These are phyloP conservation scores for Candida mesenterica DNA, from an alignment of 1,139 yeast species.

Conservation along the genomic window DNA sequence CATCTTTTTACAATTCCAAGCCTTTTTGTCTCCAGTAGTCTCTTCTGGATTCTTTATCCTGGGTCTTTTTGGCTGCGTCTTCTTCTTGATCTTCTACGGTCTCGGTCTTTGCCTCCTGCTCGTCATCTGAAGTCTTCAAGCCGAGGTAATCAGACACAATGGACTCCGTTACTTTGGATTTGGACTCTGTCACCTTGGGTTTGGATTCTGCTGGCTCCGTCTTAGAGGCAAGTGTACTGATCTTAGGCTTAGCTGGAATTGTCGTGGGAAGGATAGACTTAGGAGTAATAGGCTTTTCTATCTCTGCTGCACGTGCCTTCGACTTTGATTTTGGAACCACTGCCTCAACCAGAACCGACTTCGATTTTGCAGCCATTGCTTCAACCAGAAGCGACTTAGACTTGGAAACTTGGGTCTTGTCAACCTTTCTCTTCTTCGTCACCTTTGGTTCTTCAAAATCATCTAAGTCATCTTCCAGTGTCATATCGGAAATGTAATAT, in stretches of 20 bases:
- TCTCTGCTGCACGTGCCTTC: too few relatives aligned
- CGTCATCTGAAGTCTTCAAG: conserved; percentile 18
- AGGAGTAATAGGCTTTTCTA: background rate
- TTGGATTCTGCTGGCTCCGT: background rate
- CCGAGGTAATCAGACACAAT: conserved; percentile 30
- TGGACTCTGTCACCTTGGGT: background rate
- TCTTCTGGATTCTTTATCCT: conserved; percentile 37
- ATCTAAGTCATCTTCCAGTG: conserved; percentile 41
- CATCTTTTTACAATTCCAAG: conserved; percentile 24
- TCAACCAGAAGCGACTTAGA: too few relatives aligned
- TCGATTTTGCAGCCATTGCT: too few relatives aligned
- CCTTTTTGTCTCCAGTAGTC: conserved; percentile 49
- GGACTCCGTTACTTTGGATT: conserved; percentile 16
- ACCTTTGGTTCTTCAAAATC: conserved; percentile 12
- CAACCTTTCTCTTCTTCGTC: too few relatives aligned
- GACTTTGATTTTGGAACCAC: background rate
- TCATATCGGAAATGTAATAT: conserved; percentile 43
- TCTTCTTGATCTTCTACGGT: conserved; percentile 16
- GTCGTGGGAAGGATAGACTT: too few relatives aligned
- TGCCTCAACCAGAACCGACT: too few relatives aligned
- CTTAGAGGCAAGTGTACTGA: background rate
- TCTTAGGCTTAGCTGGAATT: background rate
- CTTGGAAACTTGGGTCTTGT: too few relatives aligned
- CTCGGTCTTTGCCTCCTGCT: conserved; percentile 18
- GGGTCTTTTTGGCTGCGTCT: conserved; percentile 15